Base-by-base conservation (phyloP, 768 basidiomycete species). In the Serpula lacrymans region DNA sequence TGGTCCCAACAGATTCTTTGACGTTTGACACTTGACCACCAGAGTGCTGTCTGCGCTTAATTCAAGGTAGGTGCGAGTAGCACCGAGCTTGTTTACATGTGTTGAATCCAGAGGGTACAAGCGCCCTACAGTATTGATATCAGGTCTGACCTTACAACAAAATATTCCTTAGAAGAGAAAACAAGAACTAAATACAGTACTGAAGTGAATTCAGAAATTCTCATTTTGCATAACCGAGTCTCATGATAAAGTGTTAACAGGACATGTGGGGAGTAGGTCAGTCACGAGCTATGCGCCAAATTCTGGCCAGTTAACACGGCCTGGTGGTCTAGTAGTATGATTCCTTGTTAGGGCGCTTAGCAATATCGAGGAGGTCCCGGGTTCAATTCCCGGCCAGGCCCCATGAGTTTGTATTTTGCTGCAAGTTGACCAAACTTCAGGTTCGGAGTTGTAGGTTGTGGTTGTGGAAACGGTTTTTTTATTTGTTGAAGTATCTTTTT, bases 311-410 rank as follows among this genome's bases (percentile, higher is more conserved):
- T 10, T n/a, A n/a, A 13, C 21, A 27, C 44, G 72, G 73, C 74
- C 71, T 74, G 70, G 66, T 75, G 71, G 72, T 75, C 73, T 77
- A 76, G 74, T 75, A 70, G 75, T 72, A 76, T 75, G 75, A 77
- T 75, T 75, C 75, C 72, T 75, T 72, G 71, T 77, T 76, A 70
- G 74, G 74, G 74, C 43, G 44, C 20, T 6, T 18, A 16, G 40
- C 41, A 27, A 37, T 31, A 26, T 57, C 63, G 80, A 82, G 82
- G 82, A 84, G 83, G 84, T 84, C 80, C 81, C 75, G 81, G 82
- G 83, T 84, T 86, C 82, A 83, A 84, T 83, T 83, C 82, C 81
- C 81, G 76, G 80, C 75, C 72, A 81, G 80, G 82, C 79, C 80
- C 74, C 10, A 12, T 25, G 36, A 37, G 18, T 47, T 41, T 44